A percentile compares a stretch with the other conserved stretches of the same genome.
Evolutionary conservation across 805 yeast species (phyloP).

Genomic region (Blastobotrys chiropterorum): DNA sequence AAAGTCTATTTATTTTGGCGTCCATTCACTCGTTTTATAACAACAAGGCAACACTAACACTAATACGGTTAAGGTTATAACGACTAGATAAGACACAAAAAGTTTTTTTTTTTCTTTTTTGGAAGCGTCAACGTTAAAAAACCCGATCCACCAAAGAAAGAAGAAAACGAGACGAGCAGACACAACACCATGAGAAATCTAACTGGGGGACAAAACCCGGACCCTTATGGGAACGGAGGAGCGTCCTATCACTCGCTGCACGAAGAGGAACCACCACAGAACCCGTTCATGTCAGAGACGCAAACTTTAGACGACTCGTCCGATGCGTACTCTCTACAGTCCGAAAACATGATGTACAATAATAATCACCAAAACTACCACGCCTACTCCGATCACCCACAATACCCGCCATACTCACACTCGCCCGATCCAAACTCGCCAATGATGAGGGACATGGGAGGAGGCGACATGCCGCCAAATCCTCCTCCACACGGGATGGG

Average conservation of each 20-base stretch:
- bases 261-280: constrained; percentile 17
- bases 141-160: too few species aligned
- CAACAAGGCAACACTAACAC: too few species aligned
- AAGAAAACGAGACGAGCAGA: too few species aligned
- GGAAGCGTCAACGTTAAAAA: too few species aligned
- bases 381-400: constrained; percentile 6
- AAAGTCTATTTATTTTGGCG: too few species aligned
- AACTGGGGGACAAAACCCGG: constrained; percentile 15
- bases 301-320: constrained; percentile 20
- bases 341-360: constrained; percentile 10
- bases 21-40: too few species aligned
- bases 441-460: background rate
- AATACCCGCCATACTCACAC: constrained; percentile 1
- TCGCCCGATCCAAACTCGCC: background rate
- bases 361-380: constrained; percentile 1
- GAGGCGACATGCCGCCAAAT: constrained; percentile 3
- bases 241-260: constrained; percentile 18
- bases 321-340: constrained; percentile 12
- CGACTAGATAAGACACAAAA: background rate
- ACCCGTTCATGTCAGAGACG: constrained; percentile 28
- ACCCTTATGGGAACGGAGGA: constrained; percentile 8
- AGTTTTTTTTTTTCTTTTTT: constrained; percentile 1
- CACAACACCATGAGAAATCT: constrained; percentile 15
- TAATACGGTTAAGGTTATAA: too few species aligned
- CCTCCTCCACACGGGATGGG: constrained; percentile 10